A percentile compares a stretch with the other conserved stretches of the same genome.
Evolutionary conservation across 805 yeast genomes (phyloP).

Genomic region (Maudiozyma turicensis): DNA sequence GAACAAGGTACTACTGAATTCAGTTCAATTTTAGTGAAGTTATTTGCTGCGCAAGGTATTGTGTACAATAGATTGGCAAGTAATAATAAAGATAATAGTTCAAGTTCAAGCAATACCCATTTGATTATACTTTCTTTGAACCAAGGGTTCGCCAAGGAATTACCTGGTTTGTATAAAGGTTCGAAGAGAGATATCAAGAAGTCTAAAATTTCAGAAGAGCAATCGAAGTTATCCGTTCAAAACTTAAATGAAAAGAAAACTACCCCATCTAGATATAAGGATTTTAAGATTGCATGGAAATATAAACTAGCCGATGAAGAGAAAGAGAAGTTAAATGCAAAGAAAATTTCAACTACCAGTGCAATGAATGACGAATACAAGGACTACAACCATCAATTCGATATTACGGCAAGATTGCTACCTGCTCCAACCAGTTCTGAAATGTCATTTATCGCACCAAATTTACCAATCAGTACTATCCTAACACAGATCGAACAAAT

Average conservation of each 20-base stretch:
- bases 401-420: slow-evolving; percentile 57
- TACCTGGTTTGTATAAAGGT: slow-evolving; percentile 74
- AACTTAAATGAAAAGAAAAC: slow-evolving; percentile 39
- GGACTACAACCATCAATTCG: slow-evolving; percentile 58
- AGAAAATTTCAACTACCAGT: slow-evolving; percentile 10
- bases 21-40: slow-evolving; percentile 55
- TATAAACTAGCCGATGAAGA: slow-evolving; percentile 47
- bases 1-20: slow-evolving; percentile 89
- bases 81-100: slow-evolving; percentile 1
- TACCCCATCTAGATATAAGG: slow-evolving; percentile 27
- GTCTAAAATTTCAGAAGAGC: slow-evolving; percentile 44
- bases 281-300: slow-evolving; percentile 90
- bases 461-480: slow-evolving; percentile 19
- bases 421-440: slow-evolving; percentile 62
- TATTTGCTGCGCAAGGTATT: slow-evolving; percentile 70
- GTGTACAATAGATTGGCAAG: slow-evolving; percentile 47
- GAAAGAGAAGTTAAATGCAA: slow-evolving; percentile 1
- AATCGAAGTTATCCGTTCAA: slow-evolving; percentile 57
- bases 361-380: slow-evolving; percentile 31
- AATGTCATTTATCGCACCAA: slow-evolving; percentile 43
- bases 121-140: slow-evolving; percentile 54
- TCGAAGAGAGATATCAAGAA: slow-evolving; percentile 56
- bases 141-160: slow-evolving; percentile 50
- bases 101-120: slow-evolving; percentile 39
- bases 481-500: slow-evolving; percentile 37